Conservation (phyloP, 345 rosid genomes). For the Arabis alpina region DNA sequence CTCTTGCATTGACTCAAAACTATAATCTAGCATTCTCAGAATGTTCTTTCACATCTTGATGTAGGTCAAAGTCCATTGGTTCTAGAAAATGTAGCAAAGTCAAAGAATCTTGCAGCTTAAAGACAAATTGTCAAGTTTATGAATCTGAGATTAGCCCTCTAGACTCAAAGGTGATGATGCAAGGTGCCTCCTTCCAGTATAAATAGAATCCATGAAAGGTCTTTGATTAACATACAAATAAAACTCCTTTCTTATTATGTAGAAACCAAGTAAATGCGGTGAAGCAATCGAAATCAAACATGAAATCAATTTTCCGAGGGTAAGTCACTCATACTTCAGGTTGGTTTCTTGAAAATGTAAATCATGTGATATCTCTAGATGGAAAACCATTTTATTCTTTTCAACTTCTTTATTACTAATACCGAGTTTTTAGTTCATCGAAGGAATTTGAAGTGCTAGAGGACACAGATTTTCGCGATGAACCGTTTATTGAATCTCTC, state of each 20-base stretch:
- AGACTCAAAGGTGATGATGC: slow-evolving; percentile 31
- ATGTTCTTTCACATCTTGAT: not conserved
- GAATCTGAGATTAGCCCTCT: slow-evolving; percentile 26
- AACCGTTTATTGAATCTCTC: slow-evolving; percentile 37
- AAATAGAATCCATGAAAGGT: slow-evolving; percentile 4
- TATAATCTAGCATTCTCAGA: slow-evolving; percentile 10
- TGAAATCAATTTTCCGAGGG: slow-evolving; percentile 22
- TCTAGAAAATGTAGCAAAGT: slow-evolving; percentile 5
- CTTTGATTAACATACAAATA: not conserved
- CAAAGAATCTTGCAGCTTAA: slow-evolving; percentile 27
- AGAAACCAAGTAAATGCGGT: slow-evolving; percentile 21
- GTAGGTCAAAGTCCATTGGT: slow-evolving; percentile 24
- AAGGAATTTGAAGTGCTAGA: slow-evolving; percentile 32
- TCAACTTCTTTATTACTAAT: slow-evolving; percentile 6
- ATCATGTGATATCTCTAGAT: not conserved
- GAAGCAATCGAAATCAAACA: slow-evolving; percentile 28
- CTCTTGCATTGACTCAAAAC: slow-evolving; percentile 17
- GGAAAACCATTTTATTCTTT: not conserved
- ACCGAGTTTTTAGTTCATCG: slow-evolving; percentile 24
- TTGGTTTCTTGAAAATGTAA: slow-evolving; percentile 18
- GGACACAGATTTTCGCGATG: slow-evolving; percentile 30
- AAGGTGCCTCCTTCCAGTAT: not conserved
- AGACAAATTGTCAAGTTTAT: slow-evolving; percentile 15
- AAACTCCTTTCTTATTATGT: slow-evolving; percentile 7
- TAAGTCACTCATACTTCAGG: slow-evolving; percentile 31